These are phyloP conservation scores for Scleroderma citrinum DNA, from an alignment of 768 basidiomycete species.

Conservation along the genomic window DNA sequence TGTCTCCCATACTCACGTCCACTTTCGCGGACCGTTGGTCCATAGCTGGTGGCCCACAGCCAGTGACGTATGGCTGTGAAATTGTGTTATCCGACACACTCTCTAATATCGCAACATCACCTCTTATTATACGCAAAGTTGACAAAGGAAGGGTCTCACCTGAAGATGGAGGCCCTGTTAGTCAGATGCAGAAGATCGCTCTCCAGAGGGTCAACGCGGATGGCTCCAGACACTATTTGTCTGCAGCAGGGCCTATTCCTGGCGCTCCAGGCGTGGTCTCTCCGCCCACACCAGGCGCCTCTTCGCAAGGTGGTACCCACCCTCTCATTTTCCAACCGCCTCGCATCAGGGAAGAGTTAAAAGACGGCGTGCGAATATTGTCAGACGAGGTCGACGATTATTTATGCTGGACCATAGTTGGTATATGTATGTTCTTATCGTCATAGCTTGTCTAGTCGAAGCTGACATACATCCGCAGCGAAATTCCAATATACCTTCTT, in stretches of 20 bases:
- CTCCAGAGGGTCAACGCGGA: constrained; percentile 77
- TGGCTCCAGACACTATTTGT: constrained; percentile 82
- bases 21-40: constrained; percentile 15
- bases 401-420: constrained; percentile 93
- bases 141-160: constrained; percentile 82
- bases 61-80: constrained; percentile 88
- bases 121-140: constrained; percentile 85
- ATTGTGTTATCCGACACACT: constrained; percentile 80
- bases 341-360: constrained; percentile 75
- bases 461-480: constrained; percentile 40
- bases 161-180: constrained; percentile 90
- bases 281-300: constrained; percentile 69
- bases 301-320: constrained; percentile 74
- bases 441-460: constrained; percentile 5
- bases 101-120: constrained; percentile 80
- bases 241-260: constrained; percentile 80
- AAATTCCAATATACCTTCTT: constrained; percentile 96
- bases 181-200: constrained; percentile 96
- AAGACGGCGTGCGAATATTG: constrained; percentile 67
- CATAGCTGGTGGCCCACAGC: constrained; percentile 59
- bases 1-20: constrained; percentile 35
- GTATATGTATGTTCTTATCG: constrained; percentile 65
- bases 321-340: constrained; percentile 75
- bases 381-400: constrained; percentile 93
- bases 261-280: constrained; percentile 65